Evolutionary conservation across 352 stramenopile genomes (phyloP), one percentile per base, ranked within the genome.

Genomic region (Pythium scleroteichum): DNA sequence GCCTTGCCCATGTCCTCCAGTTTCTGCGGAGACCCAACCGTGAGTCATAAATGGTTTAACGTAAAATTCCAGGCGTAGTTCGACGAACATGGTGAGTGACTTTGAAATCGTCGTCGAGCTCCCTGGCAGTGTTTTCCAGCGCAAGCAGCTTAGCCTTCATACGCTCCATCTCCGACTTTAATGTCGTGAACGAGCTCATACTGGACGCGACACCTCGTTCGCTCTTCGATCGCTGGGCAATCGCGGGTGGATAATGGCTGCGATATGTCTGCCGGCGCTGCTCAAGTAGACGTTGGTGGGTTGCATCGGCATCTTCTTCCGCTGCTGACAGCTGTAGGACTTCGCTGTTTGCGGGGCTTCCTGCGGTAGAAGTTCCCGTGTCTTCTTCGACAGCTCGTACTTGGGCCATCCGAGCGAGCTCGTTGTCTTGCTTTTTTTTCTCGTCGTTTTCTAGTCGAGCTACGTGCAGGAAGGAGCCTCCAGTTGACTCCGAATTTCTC

Each of bases 91-190:
- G 68, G 42, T 81, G 70, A 0, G 76, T 78, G 26, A 62, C 47
- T 49, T 79, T 83, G 16, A 88, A 90, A 16, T 88, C 74, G 1
- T 87, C 64, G 29, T 88, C 78, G 9, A 90, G 85, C 17, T 73
- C 68, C 32, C 78, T 64, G 1, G 80, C 80, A 40, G 64, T 78
- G 13, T 56, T 70, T 44, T 90, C 78, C 26, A 90, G 71, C 22
- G 69, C 72, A 16, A 45, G 38, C 22, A 89, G 60, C 10, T 77
- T 78, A n/a, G 67, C 61, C 27, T 71, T 82, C 64, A 87, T 78
- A 40, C 62, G 56, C 39, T 80, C 65, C 74, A 88, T 84, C 22
- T 83, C 72, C 24, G 74, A 55, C 40, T 66, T 69, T 13, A 88
- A 50, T 14, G 67, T 55, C 20, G 73, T 49, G 17, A 87, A 68